Evolutionary conservation across 345 rosid genomes (phyloP), one percentile per base, ranked within the genome.

Genomic region (Linum lewisii): DNA sequence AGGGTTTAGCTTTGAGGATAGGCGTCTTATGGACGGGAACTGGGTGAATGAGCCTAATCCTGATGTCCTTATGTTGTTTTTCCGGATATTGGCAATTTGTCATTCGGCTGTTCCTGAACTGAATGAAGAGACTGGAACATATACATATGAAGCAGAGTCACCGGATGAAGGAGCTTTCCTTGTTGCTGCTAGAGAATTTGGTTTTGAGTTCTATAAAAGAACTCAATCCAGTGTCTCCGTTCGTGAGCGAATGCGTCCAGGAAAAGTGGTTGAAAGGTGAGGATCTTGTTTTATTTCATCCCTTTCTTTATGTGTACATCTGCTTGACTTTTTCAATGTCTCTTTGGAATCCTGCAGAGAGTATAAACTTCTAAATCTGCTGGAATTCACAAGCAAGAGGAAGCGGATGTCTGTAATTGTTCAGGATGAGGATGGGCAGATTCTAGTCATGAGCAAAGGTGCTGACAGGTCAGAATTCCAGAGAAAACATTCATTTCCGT

Each of bases 381-480:
- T 93, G 85, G 99, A 89, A 57, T 93, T 93, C 68, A 93, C 95
- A 1, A 93, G 99, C 84, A 87, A 84, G 80, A 85, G 99, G 74
- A 93, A 93, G 79, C 74, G 99, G 66, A 93, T 93, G 99, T 76
- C 97, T 1, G 99, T 93, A 10, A 79, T 93, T 64, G 83, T 93
- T 66, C 77, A 66, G 7, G 94, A 87, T 49, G 91, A 84, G 77
- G 79, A 82, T 59, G 97, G 92, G 16, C 84, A 85, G 80, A 78
- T 89, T 66, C 69, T 93, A 67, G 80, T 93, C 67, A 73, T 93
- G 50, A 89, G 99, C 82, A 93, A 93, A 82, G 99, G 99, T 67
- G 97, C 97, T 7, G 97, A 93, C 81, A 89, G 97, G 97, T 92
- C 75, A 77, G 90, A 61, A 24, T 61, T 47, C 32, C 19, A 29